These are phyloP conservation scores for Geotrichum europaeum DNA, from an alignment of 1,139 yeast species.

Conservation along the genomic window DNA sequence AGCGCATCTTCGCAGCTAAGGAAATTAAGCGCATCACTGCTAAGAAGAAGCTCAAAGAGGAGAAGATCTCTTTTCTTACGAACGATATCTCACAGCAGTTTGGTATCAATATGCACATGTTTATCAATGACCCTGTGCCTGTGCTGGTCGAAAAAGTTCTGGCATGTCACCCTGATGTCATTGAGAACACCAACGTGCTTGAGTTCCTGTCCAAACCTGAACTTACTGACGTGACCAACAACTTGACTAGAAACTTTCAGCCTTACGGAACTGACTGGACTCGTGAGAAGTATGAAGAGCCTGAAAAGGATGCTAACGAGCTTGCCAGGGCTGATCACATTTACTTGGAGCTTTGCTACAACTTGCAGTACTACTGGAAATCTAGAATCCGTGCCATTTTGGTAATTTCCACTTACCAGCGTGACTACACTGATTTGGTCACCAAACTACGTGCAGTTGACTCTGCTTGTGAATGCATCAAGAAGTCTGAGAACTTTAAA, in stretches of 20 bases:
- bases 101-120: constrained; percentile 86
- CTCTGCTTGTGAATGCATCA: constrained; percentile 57
- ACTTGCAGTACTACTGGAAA: constrained; percentile 78
- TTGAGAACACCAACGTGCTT: constrained; percentile 62
- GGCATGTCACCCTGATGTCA: constrained; percentile 63
- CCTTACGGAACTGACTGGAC: constrained; percentile 63
- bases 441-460: constrained; percentile 58
- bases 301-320: constrained; percentile 50
- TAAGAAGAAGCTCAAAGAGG: constrained; percentile 34
- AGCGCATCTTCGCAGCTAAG: constrained; percentile 65
- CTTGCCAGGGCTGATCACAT: constrained; percentile 78
- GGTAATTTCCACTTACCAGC: constrained; percentile 59
- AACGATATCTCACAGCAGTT: constrained; percentile 84
- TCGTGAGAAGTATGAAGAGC: constrained; percentile 30
- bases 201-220: constrained; percentile 78
- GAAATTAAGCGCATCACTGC: constrained; percentile 41
- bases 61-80: constrained; percentile 59
- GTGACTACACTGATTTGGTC: constrained; percentile 66
- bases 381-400: constrained; percentile 75
- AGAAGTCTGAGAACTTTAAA: constrained; percentile 57
- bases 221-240: constrained; percentile 63
- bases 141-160: constrained; percentile 62
- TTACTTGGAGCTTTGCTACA: constrained; percentile 70
- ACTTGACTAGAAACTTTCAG: constrained; percentile 55
- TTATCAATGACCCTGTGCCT: constrained; percentile 54